Percentiles rank a stretch among this genome's conserved stretches.
Evolutionary conservation across 1,284 basidiomycete genomes (phyloP).

Genomic region (Volvariella surrecta): DNA sequence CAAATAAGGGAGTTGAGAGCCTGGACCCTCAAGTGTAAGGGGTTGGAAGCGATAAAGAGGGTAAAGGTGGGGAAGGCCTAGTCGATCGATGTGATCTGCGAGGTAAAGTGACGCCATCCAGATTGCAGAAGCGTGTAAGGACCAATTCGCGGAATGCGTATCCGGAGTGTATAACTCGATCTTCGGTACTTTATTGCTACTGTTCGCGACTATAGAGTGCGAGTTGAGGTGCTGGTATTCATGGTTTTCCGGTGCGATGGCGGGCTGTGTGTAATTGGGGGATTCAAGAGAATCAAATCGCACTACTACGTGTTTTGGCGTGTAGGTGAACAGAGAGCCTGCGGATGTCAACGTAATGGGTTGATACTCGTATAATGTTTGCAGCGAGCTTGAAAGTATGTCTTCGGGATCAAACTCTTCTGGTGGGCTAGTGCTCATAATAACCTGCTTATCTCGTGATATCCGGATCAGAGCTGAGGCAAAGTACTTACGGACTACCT

Average conservation of each 20-base stretch:
- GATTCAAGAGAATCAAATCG: neutral
- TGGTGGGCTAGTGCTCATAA: no score
- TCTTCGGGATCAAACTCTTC: constrained; percentile 43
- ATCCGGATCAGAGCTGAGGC: no score
- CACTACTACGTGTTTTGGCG: constrained; percentile 9
- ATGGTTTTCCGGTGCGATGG: no score
- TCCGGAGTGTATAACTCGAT: constrained; percentile 48
- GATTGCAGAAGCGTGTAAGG: constrained; percentile 64
- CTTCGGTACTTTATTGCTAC: constrained; percentile 3
- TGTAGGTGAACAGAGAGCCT: constrained; percentile 38
- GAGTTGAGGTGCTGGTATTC: no score
- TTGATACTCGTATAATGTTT: constrained; percentile 49
- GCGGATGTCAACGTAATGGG: constrained; percentile 52
- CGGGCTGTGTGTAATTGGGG: no score
- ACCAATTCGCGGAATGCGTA: constrained; percentile 59
- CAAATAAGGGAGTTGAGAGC: no score
- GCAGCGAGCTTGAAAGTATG: constrained; percentile 51
- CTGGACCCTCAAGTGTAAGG: no score
- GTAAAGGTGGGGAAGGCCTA: constrained; percentile 23
- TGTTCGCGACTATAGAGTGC: neutral
- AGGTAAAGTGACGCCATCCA: constrained; percentile 62
- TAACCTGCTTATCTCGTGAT: no score
- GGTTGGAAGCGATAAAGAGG: no score
- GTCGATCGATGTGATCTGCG: constrained; percentile 47
- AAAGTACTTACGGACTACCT: no score